Evolutionary conservation across 148 eudicot species (phyloP), one percentile per base, ranked within the genome.

Genomic region (Rhododendron mucronatum): DNA sequence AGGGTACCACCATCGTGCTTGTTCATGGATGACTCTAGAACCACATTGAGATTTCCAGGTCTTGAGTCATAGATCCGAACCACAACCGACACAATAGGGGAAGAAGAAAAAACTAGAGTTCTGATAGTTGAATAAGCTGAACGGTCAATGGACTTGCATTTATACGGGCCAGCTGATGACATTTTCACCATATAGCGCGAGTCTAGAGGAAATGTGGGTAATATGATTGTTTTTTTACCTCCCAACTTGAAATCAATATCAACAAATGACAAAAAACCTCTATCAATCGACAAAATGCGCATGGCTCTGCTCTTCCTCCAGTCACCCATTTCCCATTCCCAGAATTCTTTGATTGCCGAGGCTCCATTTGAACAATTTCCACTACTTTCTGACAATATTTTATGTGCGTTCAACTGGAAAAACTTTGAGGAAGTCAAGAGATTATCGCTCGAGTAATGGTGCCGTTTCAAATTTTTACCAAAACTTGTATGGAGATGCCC

Each of bases 311-410:
- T 91, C 82, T 86, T 90, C 86, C 97, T 94, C 99, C 99, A 96
- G 78, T 96, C 99, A 78, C 98, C 99, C 96, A 95, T 95, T 89
- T 96, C 98, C 97, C 95, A 92, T 89, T 96, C 99, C 99, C 99
- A 96, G 86, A 96, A 96, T 85, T 92, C 98, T 80, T 90, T 85
- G 82, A 84, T 21, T 67, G 83, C 48, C 20, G 88, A 79, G 57
- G 85, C 86, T 73, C 78, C 87, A 86, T 85, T 86, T 37, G 92
- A 85, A 87, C 92, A 91, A 80, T 85, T 90, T n/a, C 53, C 50
- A 75, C 57, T 35, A 28, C 45, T 85, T 65, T 82, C 73, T 67
- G 89, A 75, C 67, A 86, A 85, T 80, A 73, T 80, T 41, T 37
- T 55, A 80, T 91, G 96, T 88, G 91, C 90, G 88, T 94, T 90